phyloP scores from a whole-genome alignment of 768 basidiomycete genomes.

The Pleurotus pulmonarius region DNA sequence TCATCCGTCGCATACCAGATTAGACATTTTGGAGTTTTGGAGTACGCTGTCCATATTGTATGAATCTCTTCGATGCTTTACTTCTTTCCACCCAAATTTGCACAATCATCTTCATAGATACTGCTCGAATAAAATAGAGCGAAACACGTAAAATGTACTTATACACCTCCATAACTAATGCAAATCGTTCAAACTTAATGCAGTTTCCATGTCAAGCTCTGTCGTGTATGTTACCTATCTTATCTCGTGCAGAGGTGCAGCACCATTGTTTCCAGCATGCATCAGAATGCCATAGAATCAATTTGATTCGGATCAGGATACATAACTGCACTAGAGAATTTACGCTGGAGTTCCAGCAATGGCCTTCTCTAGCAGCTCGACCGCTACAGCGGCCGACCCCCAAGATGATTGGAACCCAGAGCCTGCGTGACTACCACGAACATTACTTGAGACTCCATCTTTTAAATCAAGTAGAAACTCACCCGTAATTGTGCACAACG shows the following conservation, averaged over 20 bases:
- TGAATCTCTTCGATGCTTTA: not conserved
- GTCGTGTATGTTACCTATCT: too few species aligned
- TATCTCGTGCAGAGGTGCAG: too few species aligned
- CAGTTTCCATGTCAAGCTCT: too few species aligned
- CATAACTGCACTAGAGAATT: too few species aligned
- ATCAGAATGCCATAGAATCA: too few species aligned
- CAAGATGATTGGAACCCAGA: conserved; percentile 14
- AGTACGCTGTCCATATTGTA: conserved; percentile 3
- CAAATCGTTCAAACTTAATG: too few species aligned
- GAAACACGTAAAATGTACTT: too few species aligned
- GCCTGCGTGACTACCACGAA: conserved; percentile 10
- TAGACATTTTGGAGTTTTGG: not conserved
- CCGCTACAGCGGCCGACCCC: conserved; percentile 15
- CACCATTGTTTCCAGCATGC: too few species aligned
- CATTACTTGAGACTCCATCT: not conserved
- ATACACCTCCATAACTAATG: too few species aligned
- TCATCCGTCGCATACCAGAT: not conserved
- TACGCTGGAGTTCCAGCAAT: not conserved
- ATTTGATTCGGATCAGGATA: too few species aligned
- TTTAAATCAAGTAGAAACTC: conserved; percentile 9
- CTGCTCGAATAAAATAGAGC: too few species aligned
- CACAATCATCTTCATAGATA: too few species aligned
- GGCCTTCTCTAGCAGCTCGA: conserved; percentile 20
- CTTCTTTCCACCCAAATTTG: not conserved
- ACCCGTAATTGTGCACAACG: conserved; percentile 32